Percentiles rank a stretch among this genome's conserved stretches.
Conservation (phyloP, 139 green algal species). For the Limnomonas spitsbergensis region DNA sequence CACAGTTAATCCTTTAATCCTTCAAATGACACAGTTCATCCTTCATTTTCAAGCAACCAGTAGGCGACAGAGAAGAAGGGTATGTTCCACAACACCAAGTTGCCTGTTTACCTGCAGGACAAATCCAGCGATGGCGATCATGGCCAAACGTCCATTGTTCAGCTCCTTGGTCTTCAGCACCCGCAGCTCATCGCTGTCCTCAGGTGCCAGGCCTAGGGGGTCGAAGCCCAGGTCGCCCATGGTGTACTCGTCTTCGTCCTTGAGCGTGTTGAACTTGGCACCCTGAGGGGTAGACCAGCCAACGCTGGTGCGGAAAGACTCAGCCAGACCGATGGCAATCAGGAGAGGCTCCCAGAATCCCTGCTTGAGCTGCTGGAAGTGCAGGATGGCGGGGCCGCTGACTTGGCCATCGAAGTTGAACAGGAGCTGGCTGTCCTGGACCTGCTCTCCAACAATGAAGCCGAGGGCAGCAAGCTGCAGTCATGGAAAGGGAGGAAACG, state of each 20-base stretch:
- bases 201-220: conserved; percentile 63
- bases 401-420: conserved; percentile 59
- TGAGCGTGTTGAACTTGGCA: conserved; percentile 50
- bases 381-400: conserved; percentile 61
- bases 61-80: too few species aligned
- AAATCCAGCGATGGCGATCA: conserved; percentile 78
- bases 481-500: too few species aligned
- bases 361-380: conserved; percentile 74
- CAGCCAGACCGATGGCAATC: conserved; percentile 60
- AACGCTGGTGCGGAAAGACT: conserved; percentile 62
- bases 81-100: too few species aligned
- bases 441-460: conserved; percentile 68
- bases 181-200: conserved; percentile 52
- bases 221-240: conserved; percentile 67
- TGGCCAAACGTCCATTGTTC: conserved; percentile 83
- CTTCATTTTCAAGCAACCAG: too few species aligned
- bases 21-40: too few species aligned
- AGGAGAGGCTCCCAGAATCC: conserved; percentile 65
- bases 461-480: conserved; percentile 57
- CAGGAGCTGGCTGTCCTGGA: conserved; percentile 54
- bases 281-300: conserved; percentile 63
- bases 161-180: conserved; percentile 77
- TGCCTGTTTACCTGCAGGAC: background rate
- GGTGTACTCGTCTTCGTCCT: conserved; percentile 60
- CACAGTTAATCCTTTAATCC: too few species aligned